Evolutionary conservation across 768 basidiomycete genomes (phyloP).

Genomic region (Mrakia frigida): DNA sequence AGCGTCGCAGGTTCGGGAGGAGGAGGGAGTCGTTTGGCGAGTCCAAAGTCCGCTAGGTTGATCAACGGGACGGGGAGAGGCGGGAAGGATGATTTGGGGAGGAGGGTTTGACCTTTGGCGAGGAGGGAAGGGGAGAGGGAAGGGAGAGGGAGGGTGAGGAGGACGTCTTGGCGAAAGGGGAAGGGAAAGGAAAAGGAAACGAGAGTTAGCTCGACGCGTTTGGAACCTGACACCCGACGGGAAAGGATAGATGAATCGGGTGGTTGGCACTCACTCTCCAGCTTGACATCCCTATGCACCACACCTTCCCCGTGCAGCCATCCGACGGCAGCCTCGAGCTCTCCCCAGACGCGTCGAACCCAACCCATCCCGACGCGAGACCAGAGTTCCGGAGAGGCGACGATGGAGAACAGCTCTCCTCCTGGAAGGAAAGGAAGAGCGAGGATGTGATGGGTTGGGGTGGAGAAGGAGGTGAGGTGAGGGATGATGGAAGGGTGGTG

Average conservation of each 20-base stretch:
- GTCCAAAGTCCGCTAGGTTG: slow-evolving; percentile 82
- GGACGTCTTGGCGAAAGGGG: slow-evolving; percentile 56
- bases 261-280: slow-evolving; percentile 50
- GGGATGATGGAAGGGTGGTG: slow-evolving; percentile 74
- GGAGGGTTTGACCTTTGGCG: slow-evolving; percentile 40
- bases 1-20: slow-evolving; percentile 50
- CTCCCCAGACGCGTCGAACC: slow-evolving; percentile 65
- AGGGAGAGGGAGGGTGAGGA: slow-evolving; percentile 58
- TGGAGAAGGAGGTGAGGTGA: slow-evolving; percentile 65
- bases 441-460: slow-evolving; percentile 66
- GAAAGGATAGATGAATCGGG: background rate
- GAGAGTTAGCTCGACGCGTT: background rate
- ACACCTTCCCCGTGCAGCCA: slow-evolving; percentile 84
- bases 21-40: slow-evolving; percentile 61
- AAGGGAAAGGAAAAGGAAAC: background rate
- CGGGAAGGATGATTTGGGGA: slow-evolving; percentile 38
- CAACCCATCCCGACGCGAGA: slow-evolving; percentile 44
- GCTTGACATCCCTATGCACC: slow-evolving; percentile 87
- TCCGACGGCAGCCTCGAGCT: slow-evolving; percentile 68
- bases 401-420: slow-evolving; percentile 73
- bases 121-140: slow-evolving; percentile 36
- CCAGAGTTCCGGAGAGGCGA: slow-evolving; percentile 50
- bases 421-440: slow-evolving; percentile 70
- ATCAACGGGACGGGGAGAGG: slow-evolving; percentile 56
- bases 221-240: too few species aligned